Conservation (phyloP, 2,329 filamentous ascomycete genomes). For the Thelonectria blattea region DNA sequence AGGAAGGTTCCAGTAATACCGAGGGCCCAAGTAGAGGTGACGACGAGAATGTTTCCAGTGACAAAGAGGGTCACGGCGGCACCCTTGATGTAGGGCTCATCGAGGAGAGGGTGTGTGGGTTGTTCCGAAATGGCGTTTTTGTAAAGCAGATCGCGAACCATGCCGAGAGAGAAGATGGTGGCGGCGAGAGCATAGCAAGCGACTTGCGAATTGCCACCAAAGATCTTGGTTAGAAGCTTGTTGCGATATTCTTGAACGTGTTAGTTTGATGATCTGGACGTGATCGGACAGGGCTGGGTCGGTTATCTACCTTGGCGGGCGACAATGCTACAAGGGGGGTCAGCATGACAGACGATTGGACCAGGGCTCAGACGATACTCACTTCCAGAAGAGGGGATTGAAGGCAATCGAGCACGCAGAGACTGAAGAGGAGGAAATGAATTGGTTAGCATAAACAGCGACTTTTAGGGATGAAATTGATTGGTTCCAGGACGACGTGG, state of each 20-base stretch:
- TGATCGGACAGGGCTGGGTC: neutral
- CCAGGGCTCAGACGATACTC: constrained; percentile 49
- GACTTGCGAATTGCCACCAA: constrained; percentile 75
- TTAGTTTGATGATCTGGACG: neutral
- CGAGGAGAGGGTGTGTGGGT: constrained; percentile 76
- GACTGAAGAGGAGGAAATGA: constrained; percentile 59
- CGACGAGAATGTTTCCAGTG: constrained; percentile 80
- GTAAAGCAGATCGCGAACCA: constrained; percentile 88
- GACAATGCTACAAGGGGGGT: constrained; percentile 67
- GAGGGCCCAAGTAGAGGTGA: constrained; percentile 89
- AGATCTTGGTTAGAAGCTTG: constrained; percentile 85
- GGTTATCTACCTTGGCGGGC: constrained; percentile 73
- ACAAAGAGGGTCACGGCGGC: constrained; percentile 75
- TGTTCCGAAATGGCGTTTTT: constrained; percentile 79
- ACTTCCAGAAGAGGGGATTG: constrained; percentile 99
- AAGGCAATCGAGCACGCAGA: constrained; percentile 84
- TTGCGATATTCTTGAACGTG: constrained; percentile 79
- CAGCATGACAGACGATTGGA: constrained; percentile 36
- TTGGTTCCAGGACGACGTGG: neutral
- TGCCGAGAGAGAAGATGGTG: constrained; percentile 89
- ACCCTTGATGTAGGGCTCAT: constrained; percentile 63
- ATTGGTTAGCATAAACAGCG: constrained; percentile 20
- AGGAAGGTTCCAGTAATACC: constrained; percentile 96
- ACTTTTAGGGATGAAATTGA: neutral
- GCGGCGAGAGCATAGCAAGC: constrained; percentile 91